phyloP scores from a whole-genome alignment of 805 yeast species.

The Kluyveromyces wickerhamii region DNA sequence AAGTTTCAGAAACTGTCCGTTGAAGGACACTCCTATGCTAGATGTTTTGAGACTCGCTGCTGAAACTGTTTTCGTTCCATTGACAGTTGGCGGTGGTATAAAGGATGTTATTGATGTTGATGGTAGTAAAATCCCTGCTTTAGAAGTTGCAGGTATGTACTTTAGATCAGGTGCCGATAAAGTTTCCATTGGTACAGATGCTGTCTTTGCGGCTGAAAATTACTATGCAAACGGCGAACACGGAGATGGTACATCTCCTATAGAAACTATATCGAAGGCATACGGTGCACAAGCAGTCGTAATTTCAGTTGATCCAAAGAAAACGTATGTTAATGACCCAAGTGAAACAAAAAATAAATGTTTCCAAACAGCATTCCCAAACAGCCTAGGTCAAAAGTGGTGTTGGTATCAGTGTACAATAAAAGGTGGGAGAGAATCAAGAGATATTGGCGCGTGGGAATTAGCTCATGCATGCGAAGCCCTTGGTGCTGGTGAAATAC shows the following conservation, averaged over 20 bases:
- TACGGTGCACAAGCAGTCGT: constrained; percentile 98
- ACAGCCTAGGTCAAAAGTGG: constrained; percentile 83
- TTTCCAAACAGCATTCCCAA: constrained; percentile 55
- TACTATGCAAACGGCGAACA: constrained; percentile 51
- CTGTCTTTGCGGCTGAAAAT: constrained; percentile 83
- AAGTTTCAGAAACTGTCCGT: constrained; percentile 89
- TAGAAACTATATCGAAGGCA: constrained; percentile 84
- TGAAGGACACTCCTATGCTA: constrained; percentile 91
- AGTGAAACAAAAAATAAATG: constrained; percentile 51
- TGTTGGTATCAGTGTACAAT: constrained; percentile 95
- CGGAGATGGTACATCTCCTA: constrained; percentile 74
- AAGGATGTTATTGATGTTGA: constrained; percentile 83
- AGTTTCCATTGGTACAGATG: constrained; percentile 96
- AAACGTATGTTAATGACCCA: constrained; percentile 62
- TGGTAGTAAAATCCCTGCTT: constrained; percentile 72
- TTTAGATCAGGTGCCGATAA: constrained; percentile 98
- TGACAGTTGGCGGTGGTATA: constrained; percentile 98
- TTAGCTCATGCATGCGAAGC: constrained; percentile 82
- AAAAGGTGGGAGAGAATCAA: constrained; percentile 90
- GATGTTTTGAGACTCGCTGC: constrained; percentile 80
- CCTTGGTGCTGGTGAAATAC: constrained; percentile 92
- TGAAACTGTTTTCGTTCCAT: constrained; percentile 87
- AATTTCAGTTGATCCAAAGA: constrained; percentile 94
- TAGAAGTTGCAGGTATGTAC: constrained; percentile 83
- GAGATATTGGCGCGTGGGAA: constrained; percentile 87